A percentile compares a stretch with the other conserved stretches of the same genome.
These are phyloP conservation scores for Coriaria nepalensis DNA, from an alignment of 306 rosid genomes.

Conservation along the genomic window DNA sequence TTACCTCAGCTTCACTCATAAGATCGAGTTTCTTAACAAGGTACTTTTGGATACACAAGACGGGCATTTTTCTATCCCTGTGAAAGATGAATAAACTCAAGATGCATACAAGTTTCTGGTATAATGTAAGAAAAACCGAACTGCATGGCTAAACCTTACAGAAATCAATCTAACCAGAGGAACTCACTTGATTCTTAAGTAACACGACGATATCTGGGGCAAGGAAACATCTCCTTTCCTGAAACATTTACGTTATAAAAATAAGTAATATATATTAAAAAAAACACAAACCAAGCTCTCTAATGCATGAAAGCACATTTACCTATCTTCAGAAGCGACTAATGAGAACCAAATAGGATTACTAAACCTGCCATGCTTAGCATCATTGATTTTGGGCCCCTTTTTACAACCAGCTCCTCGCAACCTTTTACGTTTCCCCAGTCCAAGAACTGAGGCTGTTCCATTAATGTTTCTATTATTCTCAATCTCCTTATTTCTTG, in stretches of 20 bases:
- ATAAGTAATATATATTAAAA: slow-evolving; percentile 12
- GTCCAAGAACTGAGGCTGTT: slow-evolving; percentile 35
- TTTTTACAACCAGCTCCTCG: slow-evolving; percentile 43
- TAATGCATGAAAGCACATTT: slow-evolving; percentile 7
- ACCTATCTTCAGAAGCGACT: slow-evolving; percentile 62
- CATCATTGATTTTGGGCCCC: slow-evolving; percentile 41
- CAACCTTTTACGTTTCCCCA: slow-evolving; percentile 49
- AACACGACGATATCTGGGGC: slow-evolving; percentile 48
- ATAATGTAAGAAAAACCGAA: no score
- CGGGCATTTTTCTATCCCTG: slow-evolving; percentile 87
- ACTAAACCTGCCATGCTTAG: slow-evolving; percentile 27
- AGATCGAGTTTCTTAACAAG: slow-evolving; percentile 83
- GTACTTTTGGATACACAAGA: slow-evolving; percentile 76
- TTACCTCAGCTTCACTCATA: slow-evolving; percentile 38
- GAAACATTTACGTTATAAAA: slow-evolving; percentile 21
- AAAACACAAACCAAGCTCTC: not conserved
- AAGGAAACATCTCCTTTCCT: slow-evolving; percentile 56
- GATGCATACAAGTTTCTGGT: not conserved
- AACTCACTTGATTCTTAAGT: slow-evolving; percentile 61
- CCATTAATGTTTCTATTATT: slow-evolving; percentile 30
- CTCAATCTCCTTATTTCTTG: slow-evolving; percentile 34
- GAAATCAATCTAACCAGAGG: not conserved
- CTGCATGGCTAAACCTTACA: not conserved
- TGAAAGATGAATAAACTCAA: slow-evolving; percentile 8
- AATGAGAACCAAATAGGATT: slow-evolving; percentile 81